A percentile compares a stretch with the other conserved stretches of the same genome.
Conservation (phyloP, 2,329 filamentous ascomycete species). For the Penicillium occitanis region DNA sequence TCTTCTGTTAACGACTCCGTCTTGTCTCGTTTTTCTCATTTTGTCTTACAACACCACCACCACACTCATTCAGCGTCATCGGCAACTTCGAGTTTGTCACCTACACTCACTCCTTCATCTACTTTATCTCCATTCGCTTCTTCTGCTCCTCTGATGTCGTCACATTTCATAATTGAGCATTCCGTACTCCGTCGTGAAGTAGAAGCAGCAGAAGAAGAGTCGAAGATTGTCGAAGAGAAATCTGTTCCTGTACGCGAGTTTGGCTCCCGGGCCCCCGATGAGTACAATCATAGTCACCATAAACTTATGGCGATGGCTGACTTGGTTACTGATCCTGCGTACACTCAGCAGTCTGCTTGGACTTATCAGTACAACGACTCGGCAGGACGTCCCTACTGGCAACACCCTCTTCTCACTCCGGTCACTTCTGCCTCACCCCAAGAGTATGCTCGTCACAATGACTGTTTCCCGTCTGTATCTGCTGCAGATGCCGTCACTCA, state of each 20-base stretch:
- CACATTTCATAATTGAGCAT: not conserved
- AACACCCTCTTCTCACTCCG: not conserved
- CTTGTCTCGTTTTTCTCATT: slow-evolving; percentile 13
- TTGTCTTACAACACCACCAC: not conserved
- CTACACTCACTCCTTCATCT: slow-evolving; percentile 1
- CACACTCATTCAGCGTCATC: not conserved
- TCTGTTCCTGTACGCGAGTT: not conserved
- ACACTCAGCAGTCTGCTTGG: slow-evolving; percentile 8
- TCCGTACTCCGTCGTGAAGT: not conserved
- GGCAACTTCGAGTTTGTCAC: not conserved
- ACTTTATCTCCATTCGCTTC: not conserved
- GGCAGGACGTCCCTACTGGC: slow-evolving; percentile 1
- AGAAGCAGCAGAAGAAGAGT: not conserved
- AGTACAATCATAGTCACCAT: slow-evolving; percentile 13
- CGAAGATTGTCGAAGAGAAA: not conserved
- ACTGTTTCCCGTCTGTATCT: slow-evolving; percentile 4
- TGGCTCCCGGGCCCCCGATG: slow-evolving; percentile 1
- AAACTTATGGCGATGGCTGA: slow-evolving; percentile 17
- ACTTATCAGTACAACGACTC: slow-evolving; percentile 1
- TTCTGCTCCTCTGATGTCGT: not conserved
- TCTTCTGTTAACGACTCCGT: slow-evolving; percentile 9
- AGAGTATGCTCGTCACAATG: slow-evolving; percentile 2
- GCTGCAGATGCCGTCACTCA: not conserved
- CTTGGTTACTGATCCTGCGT: slow-evolving; percentile 9
- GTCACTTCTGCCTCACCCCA: not conserved